Base-by-base conservation (phyloP, 495 filamentous ascomycete genomes). In the Aspergillus panamensis region DNA sequence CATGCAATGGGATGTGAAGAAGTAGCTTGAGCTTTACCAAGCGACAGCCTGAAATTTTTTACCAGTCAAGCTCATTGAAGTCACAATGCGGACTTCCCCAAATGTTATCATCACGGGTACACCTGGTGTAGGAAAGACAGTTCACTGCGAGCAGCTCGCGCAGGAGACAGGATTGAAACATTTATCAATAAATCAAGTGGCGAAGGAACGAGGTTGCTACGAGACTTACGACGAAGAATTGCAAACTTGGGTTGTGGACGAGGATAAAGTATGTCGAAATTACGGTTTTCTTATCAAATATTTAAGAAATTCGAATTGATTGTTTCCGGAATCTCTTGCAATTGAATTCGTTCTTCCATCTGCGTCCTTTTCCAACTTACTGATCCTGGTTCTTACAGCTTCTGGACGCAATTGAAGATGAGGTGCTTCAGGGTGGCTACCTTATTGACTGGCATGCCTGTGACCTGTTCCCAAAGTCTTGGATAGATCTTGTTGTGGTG, bases 371-470 rank as follows among this genome's bases (percentile, higher is more conserved):
- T 19, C 40, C 29, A 59, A 47, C 60, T 64, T 54, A 66, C 51
- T 55, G 49, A 52, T 48, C 13, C 33, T 42, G 17, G 31, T 19
- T 44, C 17, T 51, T 62, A 29, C 66, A 96, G 90, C 76, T 98
- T 14, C 79, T 98, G 32, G 94, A 97, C 69, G 82, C 87, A 14
- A 87, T 98, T 53, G 94, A 98, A 73, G 82, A 91, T 48, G 85
- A 91, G 55, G 80, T 89, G 51, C 82, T 86, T 60, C 70, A 82
- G 25, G 95, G 95, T 58, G 95, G 95, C 14, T 88, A 84, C 68
- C 83, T 99, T 66, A 89, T 99, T 62, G 95, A 99, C 73, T 99
- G 93, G 94, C 94, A 99, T 71, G 92, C 91, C 0, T 97, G 93
- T 73, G 95, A 99, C 66, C 75, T 97, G 31, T 97, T 99, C 69